These are phyloP conservation scores for Metschnikowia shivogae DNA, from an alignment of 805 yeast genomes.

Conservation along the genomic window DNA sequence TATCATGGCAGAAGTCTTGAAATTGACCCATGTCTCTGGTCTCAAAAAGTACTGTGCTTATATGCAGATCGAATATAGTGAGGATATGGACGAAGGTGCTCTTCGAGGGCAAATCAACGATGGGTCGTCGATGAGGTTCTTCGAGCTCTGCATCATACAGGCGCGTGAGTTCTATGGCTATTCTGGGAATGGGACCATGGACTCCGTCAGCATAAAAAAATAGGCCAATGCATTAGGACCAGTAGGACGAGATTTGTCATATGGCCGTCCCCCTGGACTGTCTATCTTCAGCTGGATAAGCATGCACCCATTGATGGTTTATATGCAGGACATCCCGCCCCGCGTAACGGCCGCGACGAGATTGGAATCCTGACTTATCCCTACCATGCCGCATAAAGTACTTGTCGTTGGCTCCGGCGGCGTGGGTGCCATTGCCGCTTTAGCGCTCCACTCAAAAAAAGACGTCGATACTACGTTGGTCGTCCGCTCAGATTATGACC, in stretches of 20 bases:
- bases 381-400: constrained; percentile 10
- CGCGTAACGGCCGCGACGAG: neutral
- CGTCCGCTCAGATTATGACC: constrained; percentile 17
- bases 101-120: constrained; percentile 51
- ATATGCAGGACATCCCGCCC: neutral
- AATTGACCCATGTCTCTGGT: constrained; percentile 42
- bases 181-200: constrained; percentile 19
- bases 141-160: constrained; percentile 68
- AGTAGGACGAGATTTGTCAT: too few relatives aligned
- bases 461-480: constrained; percentile 16
- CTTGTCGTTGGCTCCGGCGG: constrained; percentile 20
- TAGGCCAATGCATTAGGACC: too few relatives aligned
- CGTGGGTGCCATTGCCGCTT: constrained; percentile 18
- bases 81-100: constrained; percentile 10
- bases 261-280: too few relatives aligned
- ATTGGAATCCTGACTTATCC: neutral
- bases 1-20: constrained; percentile 51
- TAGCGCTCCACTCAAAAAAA: constrained; percentile 10
- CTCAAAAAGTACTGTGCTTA: constrained; percentile 27
- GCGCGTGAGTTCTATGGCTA: constrained; percentile 41
- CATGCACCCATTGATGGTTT: too few relatives aligned
- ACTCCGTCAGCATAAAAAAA: constrained; percentile 3
- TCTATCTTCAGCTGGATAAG: too few relatives aligned
- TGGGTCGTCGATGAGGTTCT: constrained; percentile 57
- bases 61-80: constrained; percentile 1